Evolutionary conservation across 176 grass and related monocot species (phyloP).

Genomic region (Tillandsia fasciculata): DNA sequence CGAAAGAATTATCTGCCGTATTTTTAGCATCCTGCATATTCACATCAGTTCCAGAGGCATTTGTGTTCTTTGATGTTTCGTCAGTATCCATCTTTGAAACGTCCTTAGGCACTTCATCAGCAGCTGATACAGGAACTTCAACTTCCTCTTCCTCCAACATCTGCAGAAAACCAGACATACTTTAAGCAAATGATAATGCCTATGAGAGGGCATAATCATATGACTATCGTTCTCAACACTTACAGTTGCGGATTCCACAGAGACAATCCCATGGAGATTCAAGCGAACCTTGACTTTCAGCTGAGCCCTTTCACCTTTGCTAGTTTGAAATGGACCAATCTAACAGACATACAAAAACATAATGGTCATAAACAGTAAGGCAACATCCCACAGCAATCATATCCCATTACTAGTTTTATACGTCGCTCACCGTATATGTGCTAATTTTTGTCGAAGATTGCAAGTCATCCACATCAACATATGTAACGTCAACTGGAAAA

Average conservation of each 20-base stretch:
- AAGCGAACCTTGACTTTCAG: constrained; percentile 66
- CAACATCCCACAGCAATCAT: background rate
- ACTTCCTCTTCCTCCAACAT: constrained; percentile 85
- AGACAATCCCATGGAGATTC: constrained; percentile 65
- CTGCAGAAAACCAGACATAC: constrained; percentile 19
- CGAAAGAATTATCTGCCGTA: constrained; percentile 23
- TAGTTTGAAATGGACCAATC: constrained; percentile 76
- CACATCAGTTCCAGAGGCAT: constrained; percentile 31
- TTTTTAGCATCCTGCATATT: constrained; percentile 57
- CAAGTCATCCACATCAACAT: constrained; percentile 37
- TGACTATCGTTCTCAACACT: background rate
- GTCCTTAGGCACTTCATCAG: constrained; percentile 38
- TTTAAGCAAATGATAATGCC: background rate
- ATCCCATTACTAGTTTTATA: background rate
- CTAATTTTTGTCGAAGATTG: constrained; percentile 58
- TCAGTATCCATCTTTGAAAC: constrained; percentile 64
- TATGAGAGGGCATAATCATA: background rate
- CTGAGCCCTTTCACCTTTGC: constrained; percentile 55
- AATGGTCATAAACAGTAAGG: background rate
- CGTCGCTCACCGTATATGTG: constrained; percentile 55
- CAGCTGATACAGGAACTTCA: constrained; percentile 50
- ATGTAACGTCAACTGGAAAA: constrained; percentile 59
- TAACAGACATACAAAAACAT: constrained; percentile 19
- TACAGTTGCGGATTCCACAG: constrained; percentile 63
- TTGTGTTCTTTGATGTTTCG: constrained; percentile 31